These are phyloP conservation scores for Asterochloris erici DNA, from an alignment of 139 green algal genomes.

Conservation along the genomic window DNA sequence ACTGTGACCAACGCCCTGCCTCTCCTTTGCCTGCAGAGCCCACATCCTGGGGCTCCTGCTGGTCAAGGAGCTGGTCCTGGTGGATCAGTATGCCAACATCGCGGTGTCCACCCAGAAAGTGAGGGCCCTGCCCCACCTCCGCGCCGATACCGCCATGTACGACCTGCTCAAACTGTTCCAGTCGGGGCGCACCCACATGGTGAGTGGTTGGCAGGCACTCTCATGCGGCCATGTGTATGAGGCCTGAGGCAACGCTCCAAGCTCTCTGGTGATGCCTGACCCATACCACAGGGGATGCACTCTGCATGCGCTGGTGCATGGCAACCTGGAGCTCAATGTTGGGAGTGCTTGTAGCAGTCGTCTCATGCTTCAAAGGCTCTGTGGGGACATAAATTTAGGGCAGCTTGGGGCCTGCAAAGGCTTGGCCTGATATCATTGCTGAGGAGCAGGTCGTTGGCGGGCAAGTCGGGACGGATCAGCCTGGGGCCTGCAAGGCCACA, in stretches of 20 bases:
- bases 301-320: too few relatives aligned
- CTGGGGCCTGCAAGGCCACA: too few relatives aligned
- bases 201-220: constrained; percentile 11
- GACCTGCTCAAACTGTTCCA: constrained; percentile 38
- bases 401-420: too few relatives aligned
- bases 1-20: too few relatives aligned
- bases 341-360: too few relatives aligned
- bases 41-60: constrained; percentile 73
- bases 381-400: too few relatives aligned
- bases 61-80: constrained; percentile 77
- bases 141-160: constrained; percentile 52
- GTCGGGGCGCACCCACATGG: constrained; percentile 30
- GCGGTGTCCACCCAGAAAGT: constrained; percentile 29
- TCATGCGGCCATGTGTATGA: not conserved
- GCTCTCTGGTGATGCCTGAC: not conserved
- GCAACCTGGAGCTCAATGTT: too few relatives aligned
- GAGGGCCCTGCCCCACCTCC: constrained; percentile 34
- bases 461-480: too few relatives aligned
- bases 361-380: too few relatives aligned
- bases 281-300: too few relatives aligned
- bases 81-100: constrained; percentile 28
- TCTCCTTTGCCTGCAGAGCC: not conserved
- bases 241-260: not conserved
- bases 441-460: too few relatives aligned
- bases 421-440: too few relatives aligned